Evolutionary conservation across 257 asterid species (phyloP).

Genomic region (Oldenlandia corymbosa): DNA sequence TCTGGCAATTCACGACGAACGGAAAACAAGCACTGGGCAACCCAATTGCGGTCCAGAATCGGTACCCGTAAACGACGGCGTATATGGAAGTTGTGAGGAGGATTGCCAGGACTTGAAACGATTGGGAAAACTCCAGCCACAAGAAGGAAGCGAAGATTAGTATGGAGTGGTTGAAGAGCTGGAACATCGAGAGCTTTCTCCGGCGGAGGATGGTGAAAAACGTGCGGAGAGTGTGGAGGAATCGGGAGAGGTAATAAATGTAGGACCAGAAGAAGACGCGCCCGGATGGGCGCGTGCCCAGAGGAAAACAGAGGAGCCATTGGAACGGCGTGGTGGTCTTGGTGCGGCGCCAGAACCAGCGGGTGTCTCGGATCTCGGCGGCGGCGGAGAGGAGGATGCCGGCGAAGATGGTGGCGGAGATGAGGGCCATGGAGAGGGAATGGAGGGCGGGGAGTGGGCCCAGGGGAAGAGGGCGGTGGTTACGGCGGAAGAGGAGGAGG

Average conservation of each 20-base stretch:
- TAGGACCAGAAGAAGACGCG: constrained; percentile 97
- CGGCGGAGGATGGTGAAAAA: constrained; percentile 39
- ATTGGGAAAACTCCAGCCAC: constrained; percentile 93
- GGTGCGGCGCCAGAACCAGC: constrained; percentile 78
- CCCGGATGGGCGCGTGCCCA: constrained; percentile 87
- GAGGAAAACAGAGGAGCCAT: constrained; percentile 81
- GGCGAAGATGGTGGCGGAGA: constrained; percentile 67
- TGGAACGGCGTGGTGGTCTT: constrained; percentile 62
- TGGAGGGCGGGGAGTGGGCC: constrained; percentile 79
- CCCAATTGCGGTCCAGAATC: constrained; percentile 90
- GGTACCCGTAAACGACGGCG: constrained; percentile 76
- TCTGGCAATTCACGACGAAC: constrained; percentile 64
- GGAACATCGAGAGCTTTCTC: constrained; percentile 45
- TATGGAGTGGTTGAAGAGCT: constrained; percentile 55
- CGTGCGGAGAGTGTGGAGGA: constrained; percentile 58
- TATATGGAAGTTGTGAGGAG: constrained; percentile 47
- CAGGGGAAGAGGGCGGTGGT: constrained; percentile 35
- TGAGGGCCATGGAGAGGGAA: constrained; percentile 65
- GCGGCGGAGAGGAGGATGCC: constrained; percentile 71
- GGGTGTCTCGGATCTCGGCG: constrained; percentile 77
- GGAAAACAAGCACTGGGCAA: constrained; percentile 69
- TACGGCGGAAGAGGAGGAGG: constrained; percentile 47
- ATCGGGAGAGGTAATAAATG: constrained; percentile 68
- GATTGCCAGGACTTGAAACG: constrained; percentile 72
- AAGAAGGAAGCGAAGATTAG: constrained; percentile 58